Evolutionary conservation across 2,329 filamentous ascomycete genomes (phyloP), one percentile per base, ranked within the genome.

Genomic region (Lachnellula hyalina): DNA sequence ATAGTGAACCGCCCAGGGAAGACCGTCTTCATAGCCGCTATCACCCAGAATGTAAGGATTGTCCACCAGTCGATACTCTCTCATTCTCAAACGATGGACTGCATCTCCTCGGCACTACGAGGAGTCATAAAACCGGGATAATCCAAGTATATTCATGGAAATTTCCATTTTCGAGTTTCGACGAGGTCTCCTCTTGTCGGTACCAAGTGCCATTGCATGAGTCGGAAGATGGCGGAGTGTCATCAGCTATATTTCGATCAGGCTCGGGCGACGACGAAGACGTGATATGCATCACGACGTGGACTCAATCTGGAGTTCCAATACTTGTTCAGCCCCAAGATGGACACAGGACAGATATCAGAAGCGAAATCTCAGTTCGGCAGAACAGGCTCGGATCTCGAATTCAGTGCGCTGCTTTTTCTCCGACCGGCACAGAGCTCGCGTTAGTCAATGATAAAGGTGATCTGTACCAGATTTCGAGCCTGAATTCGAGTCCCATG

Each of bases 281-380:
- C 41, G 51, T 74, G 15, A 57, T 75, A 4, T 74, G 72, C 49
- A 63, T 75, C 15, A 71, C 68, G 1, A 74, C 72, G 0, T 75
- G 73, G 73, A 75, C 73, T 1, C 73, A 74, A 55, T 74, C 71
- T 1, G 73, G 73, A 2, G 63, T 64, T n/a, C 73, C 73, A 0
- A 57, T 74, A 5, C 63, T 75, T 2, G 64, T 74, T 2, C 71
- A 74, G 49, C 72, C 72, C 9, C 63, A 67, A 47, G 69, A 70
- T 44, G 71, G 71, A 1, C 67, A 73, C 48, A 65, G 63, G 53
- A 70, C 62, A 9, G 68, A 71, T 6, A 68, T 75, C 35, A 68
- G 63, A 41, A 64, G 67, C 0, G 68, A 71, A 15, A 41, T 57
- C 0, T 61, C 70, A 0, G 61, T 59, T 3, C 58, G 64, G 15